These are phyloP conservation scores for Acidiella bohemica DNA, from an alignment of 495 filamentous ascomycete species.

Conservation along the genomic window DNA sequence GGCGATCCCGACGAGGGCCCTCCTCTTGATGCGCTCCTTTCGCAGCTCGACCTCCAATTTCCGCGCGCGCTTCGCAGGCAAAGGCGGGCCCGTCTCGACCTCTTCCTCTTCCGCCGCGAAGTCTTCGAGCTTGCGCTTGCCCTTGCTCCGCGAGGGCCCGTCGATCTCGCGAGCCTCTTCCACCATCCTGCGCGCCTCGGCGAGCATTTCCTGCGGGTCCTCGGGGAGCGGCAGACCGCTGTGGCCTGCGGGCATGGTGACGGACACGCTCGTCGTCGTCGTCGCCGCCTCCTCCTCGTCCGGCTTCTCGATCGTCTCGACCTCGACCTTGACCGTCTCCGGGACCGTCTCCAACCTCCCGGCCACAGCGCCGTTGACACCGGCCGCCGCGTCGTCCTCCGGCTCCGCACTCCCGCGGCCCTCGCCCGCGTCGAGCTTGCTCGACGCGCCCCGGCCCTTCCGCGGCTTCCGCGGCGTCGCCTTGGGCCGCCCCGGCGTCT, in stretches of 20 bases:
- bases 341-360: slow-evolving; percentile 5
- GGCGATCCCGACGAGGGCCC: slow-evolving; percentile 70
- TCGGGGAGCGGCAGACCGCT: slow-evolving; percentile 60
- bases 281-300: slow-evolving; percentile 61
- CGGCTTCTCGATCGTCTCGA: slow-evolving; percentile 42
- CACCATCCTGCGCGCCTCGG: slow-evolving; percentile 80
- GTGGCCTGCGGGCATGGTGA: slow-evolving; percentile 55
- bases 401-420: slow-evolving; percentile 36
- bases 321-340: slow-evolving; percentile 47
- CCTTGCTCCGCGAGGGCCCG: slow-evolving; percentile 31
- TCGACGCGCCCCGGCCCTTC: slow-evolving; percentile 39
- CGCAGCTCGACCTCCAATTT: slow-evolving; percentile 60
- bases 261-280: slow-evolving; percentile 60
- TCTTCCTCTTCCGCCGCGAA: slow-evolving; percentile 46
- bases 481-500: slow-evolving; percentile 35
- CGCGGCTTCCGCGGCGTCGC: slow-evolving; percentile 64
- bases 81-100: slow-evolving; percentile 30
- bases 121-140: slow-evolving; percentile 76
- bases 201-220: slow-evolving; percentile 67
- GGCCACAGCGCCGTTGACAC: slow-evolving; percentile 16
- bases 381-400: slow-evolving; percentile 47
- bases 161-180: slow-evolving; percentile 55
- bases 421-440: slow-evolving; percentile 24
- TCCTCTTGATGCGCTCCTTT: slow-evolving; percentile 68
- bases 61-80: slow-evolving; percentile 59